Evolutionary conservation across 164 flowering plant species (phyloP), one percentile per base, ranked within the genome.

Genomic region (Vitis amurensis): DNA sequence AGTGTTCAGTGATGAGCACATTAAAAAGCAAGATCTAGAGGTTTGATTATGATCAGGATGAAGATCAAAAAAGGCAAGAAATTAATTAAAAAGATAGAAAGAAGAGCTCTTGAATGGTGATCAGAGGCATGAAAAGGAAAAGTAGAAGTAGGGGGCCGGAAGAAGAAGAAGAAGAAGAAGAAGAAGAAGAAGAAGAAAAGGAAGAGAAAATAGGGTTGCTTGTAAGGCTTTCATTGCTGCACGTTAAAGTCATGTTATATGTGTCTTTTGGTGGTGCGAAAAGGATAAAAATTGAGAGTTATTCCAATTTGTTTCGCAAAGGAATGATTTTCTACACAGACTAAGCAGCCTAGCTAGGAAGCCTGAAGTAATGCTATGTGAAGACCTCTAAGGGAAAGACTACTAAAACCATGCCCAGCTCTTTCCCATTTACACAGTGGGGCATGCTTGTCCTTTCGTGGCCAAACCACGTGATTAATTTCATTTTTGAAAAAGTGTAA

Each of bases 191-290:
- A 12, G 5, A 37, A 37, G 5, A 37, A 37, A 37, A 37, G 7
- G 44, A 37, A 37, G 44, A 37, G 12, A 56, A 67, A 27, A 30
- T n/a, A 67, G 62, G 57, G 64, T 60, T 68, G 71, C 71, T 68
- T 69, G 72, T 69, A 29, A 37, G 47, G 63, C 8, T 59, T 59
- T 59, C n/a, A 59, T 59, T 59, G 63, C 63, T 59, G 47, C 47
- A 29, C 47, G 27, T 29, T 69, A 69, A 50, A 61, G 72, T 29
- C 29, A 30, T 58, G 57, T 52, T 61, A 13, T 17, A 69, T 53
- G 53, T 68, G 57, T 60, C 58, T 4, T 27, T 59, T 68, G 44
- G 52, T 13, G 53, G 37, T 59, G 63, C 37, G n/a, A 59, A 59
- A 12, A 30, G 31, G 8, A 59, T 59, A 31, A 59, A 59, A 59